Evolutionary conservation across 441 rosid genomes (phyloP).

Genomic region (Geranium incanum): DNA sequence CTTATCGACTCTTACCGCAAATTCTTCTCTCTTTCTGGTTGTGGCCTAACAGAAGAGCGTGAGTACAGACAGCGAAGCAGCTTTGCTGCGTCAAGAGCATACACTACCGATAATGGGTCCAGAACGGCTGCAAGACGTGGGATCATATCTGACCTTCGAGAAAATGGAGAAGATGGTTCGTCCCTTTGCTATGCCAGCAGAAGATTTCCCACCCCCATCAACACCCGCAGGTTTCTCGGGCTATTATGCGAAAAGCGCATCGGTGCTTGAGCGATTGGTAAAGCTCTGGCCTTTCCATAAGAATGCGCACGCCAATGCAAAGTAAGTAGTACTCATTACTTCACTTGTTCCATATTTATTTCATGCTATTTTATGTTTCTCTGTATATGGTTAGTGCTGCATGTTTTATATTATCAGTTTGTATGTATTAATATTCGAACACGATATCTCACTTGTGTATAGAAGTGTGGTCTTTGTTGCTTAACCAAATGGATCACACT

Average conservation of each 20-base stretch:
- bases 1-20: no score
- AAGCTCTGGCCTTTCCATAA: slow-evolving; percentile 95
- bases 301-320: slow-evolving; percentile 50
- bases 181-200: slow-evolving; percentile 98
- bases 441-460: no score
- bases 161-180: slow-evolving; percentile 92
- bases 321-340: slow-evolving; percentile 20
- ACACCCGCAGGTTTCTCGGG: slow-evolving; percentile 98
- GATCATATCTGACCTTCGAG: slow-evolving; percentile 84
- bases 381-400: background rate
- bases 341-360: background rate
- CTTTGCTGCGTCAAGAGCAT: slow-evolving; percentile 86
- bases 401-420: no score
- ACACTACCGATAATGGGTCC: slow-evolving; percentile 99
- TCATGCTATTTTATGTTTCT: background rate
- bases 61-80: slow-evolving; percentile 50
- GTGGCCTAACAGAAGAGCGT: slow-evolving; percentile 34
- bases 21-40: background rate
- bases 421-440: no score
- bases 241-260: slow-evolving; percentile 87
- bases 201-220: slow-evolving; percentile 94
- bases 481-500: no score
- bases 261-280: slow-evolving; percentile 92
- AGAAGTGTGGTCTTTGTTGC: no score
- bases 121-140: slow-evolving; percentile 96